Base-by-base conservation (phyloP, 345 rosid genomes). In the Gossypium bickii region DNA sequence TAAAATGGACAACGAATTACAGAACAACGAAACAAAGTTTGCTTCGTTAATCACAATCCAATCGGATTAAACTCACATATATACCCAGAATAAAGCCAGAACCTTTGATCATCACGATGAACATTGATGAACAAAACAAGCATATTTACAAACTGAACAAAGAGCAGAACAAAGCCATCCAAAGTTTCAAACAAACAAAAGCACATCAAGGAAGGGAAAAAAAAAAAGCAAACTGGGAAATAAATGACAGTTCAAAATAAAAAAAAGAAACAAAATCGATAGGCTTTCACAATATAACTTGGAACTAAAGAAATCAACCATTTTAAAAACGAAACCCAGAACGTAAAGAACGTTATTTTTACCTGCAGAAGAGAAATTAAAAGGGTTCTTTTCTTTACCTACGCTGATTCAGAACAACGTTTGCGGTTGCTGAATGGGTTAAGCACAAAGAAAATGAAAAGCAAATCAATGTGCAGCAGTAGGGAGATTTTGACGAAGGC, bases 71-170 rank as follows among this genome's bases (percentile, higher is more conserved):
- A 20, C 22, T 53, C 20, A 53, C 63, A 59, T 4, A 66, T 18
- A 11, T 2, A 45, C 70, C 70, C 53, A 44, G 53, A 66, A 66
- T 5, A 66, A 66, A 44, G 70, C 70, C 70, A 18, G 29, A 12
- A 18, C 7, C 20, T 43, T 65, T 17, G 9, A 47, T 29, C 34
- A 62, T 16, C 7, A 34, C 20, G 22, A 27, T 27, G 43, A 10
- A 10, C 51, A 44, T n/a, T 65, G 9, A 65, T 24, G 34, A 59
- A 5, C 29, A 24, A 58, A 58, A 24, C 70, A 20, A 44, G 70
- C 13, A 66, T 34, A 34, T 66, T 44, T 41, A 64, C 49, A 41
- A 3, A 64, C n/a, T 38, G 49, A 66, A 66, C 52, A 66, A 18
- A 66, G n/a, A 34, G 52, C 29, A 12, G 2, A 43, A 44, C 10